Evolutionary conservation across 257 asterid species (phyloP).

Genomic region (Solanum rostratum): DNA sequence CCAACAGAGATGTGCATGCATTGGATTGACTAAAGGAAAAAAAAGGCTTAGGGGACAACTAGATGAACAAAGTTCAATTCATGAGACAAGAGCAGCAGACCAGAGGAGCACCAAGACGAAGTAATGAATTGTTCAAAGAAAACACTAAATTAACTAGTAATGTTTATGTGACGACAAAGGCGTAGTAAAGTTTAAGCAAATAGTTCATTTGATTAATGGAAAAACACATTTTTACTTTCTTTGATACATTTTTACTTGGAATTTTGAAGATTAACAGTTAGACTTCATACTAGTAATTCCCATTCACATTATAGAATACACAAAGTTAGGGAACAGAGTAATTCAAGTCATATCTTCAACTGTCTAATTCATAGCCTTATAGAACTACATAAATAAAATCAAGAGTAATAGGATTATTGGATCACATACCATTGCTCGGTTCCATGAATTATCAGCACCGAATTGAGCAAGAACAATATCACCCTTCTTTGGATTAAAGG

Average conservation of each 20-base stretch:
- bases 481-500: conserved; percentile 86
- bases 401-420: neutral
- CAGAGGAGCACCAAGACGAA: neutral
- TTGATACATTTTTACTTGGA: neutral
- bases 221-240: neutral
- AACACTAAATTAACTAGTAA: neutral
- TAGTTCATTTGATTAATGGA: neutral
- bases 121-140: neutral
- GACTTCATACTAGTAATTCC: neutral
- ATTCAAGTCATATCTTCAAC: neutral
- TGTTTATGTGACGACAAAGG: neutral
- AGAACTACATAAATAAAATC: neutral
- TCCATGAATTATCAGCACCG: conserved; percentile 92
- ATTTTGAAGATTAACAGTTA: neutral
- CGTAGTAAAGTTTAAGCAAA: neutral
- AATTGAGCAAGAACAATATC: conserved; percentile 81
- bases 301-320: neutral
- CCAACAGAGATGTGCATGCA: neutral
- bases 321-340: neutral
- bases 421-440: conserved; percentile 83
- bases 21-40: neutral
- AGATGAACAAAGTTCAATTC: neutral
- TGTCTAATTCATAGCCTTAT: neutral
- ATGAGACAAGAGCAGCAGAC: neutral
- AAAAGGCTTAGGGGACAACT: neutral